These are phyloP conservation scores for Rhizophagus prolifer DNA, from an alignment of 192 early-diverging fungal genomes.

Conservation along the genomic window DNA sequence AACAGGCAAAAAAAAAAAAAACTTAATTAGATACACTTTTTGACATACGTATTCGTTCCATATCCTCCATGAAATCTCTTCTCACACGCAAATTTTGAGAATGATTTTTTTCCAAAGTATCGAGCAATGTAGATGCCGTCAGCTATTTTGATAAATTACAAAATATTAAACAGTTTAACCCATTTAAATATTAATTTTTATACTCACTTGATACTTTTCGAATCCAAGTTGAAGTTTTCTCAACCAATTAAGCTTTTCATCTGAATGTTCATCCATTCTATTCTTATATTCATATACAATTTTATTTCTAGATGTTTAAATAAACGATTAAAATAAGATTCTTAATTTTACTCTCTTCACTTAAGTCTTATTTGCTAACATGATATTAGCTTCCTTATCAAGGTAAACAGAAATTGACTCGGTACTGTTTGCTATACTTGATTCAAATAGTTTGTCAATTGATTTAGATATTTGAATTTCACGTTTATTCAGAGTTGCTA, in stretches of 20 bases:
- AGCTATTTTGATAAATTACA: constrained; percentile 9
- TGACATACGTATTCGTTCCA: constrained; percentile 15
- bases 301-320: not conserved
- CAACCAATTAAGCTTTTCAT: constrained; percentile 10
- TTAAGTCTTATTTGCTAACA: not conserved
- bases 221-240: constrained; percentile 27
- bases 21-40: too few species aligned
- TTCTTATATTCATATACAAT: constrained; percentile 19
- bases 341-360: not conserved
- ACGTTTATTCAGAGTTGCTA: constrained; percentile 21
- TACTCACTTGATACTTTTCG: constrained; percentile 28
- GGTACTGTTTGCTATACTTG: not conserved
- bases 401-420: not conserved
- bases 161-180: not conserved
- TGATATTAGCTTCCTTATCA: constrained; percentile 5
- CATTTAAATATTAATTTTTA: constrained; percentile 2
- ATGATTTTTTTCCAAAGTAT: constrained; percentile 25
- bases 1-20: too few species aligned
- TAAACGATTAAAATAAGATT: too few species aligned
- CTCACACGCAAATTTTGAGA: constrained; percentile 6
- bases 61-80: constrained; percentile 27
- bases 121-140: constrained; percentile 8
- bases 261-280: constrained; percentile 18
- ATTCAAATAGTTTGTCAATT: constrained; percentile 18
- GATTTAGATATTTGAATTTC: constrained; percentile 22